Base-by-base conservation (phyloP, 192 early-diverging fungal genomes). In the Cetraspora pellucida region DNA sequence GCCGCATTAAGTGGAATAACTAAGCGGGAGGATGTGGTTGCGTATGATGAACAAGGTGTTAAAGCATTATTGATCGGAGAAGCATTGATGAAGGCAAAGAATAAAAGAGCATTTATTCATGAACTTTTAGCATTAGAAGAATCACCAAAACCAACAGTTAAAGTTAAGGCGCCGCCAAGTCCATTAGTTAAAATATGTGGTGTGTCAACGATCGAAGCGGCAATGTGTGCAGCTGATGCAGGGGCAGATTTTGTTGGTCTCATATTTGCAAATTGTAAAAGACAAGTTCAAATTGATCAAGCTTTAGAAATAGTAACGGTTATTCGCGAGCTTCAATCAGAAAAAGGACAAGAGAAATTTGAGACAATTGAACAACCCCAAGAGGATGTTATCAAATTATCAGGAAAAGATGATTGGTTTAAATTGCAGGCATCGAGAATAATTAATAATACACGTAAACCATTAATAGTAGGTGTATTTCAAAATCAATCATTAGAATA, bases 161-260 rank as follows among this genome's bases (percentile, higher is more conserved):
- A 19, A 28, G 19, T 45, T 10, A n/a, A 43, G 11, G 67, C 28
- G 6, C 19, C 67, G 28, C 75, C 60, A 31, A 55, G 50, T 28
- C 73, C 85, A 0, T 69, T 93, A 21, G 94, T 95, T 77, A 99
- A 99, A 83, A 94, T 98, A 5, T 99, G 98, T 79, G 98, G 96
- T 17, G 85, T 99, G 17, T 89, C 85, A 23, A 93, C 89, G 5
- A 85, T 90, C 0, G 91, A 94, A 66, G 97, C 95, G 30, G 96
- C 96, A 3, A 77, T 92, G 10, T 84, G 81, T 37, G 95, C 95
- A 7, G 87, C 91, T 0, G 81, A 90, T 30, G 83, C 89, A 0
- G 95, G 96, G 0, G 95, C 96, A 7, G 93, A 98, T 79, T 87
- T 98, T 27, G 89, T 99, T 69, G 97, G 98, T 2, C 87, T 99